Evolutionary conservation across 1,284 basidiomycete genomes (phyloP), one percentile per base, ranked within the genome.

Genomic region (Malassezia obtusa): DNA sequence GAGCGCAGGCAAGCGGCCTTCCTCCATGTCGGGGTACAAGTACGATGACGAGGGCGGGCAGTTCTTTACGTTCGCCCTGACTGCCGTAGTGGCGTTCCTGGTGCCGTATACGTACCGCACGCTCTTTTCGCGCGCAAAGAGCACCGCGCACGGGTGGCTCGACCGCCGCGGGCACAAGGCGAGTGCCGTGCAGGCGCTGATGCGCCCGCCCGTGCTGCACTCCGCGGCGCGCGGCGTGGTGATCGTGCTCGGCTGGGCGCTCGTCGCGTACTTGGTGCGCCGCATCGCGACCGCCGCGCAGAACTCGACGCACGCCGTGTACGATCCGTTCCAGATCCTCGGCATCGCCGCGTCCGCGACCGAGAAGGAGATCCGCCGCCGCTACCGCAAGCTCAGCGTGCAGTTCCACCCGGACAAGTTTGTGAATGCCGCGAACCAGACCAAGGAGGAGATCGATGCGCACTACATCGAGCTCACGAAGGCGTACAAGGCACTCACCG

Each of bases 401-500:
- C 68, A 73, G 41, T 71, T 69, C 49, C 94, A 98, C 75, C 94
- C 94, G 0, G 94, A 99, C 80, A 98, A 98, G 78, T 85, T 94
- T 57, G 86, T 83, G 68, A 80, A 87, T 8, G 80, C 46, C 12
- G 65, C 81, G 0, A 90, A 95, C 68, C 80, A 91, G 68, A 96
- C 92, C 0, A 80, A 86, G 52, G 92, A 95, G 66, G 80, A 83
- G n/a, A 89, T 87, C 31, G 87, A 89, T 64, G 79, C 83, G 46
- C 83, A 85, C 61, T 99, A 92, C 74, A 88, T 98, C 35, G 83
- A 89, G 43, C 78, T 99, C 39, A 98, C 94, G 22, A 99, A 98
- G 76, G 94, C 94, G 0, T 99, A 99, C 79, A 99, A 99, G 79
- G 76, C 92, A 7, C 77, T 98, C 37, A 98, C 92, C 0, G 91